phyloP scores from a whole-genome alignment of 208 protist species.

The Tetramitus jugosus region DNA sequence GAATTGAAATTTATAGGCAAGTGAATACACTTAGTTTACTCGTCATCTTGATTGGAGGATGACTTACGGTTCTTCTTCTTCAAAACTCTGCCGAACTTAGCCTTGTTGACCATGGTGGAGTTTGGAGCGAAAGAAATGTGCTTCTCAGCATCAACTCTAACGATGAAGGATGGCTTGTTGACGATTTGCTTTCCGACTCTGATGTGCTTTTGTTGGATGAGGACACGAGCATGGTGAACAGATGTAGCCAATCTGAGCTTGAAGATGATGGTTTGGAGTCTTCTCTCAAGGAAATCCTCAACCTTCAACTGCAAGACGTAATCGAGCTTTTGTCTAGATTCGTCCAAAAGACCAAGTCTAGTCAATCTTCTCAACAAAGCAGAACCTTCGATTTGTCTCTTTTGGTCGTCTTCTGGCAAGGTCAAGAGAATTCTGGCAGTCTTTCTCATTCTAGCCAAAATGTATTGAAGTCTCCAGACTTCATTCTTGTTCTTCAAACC shows the following conservation, averaged over 20 bases:
- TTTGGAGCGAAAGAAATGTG: slow-evolving; percentile 95
- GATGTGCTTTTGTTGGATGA: slow-evolving; percentile 99
- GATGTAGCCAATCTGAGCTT: slow-evolving; percentile 96
- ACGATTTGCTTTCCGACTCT: slow-evolving; percentile 99
- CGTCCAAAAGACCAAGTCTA: slow-evolving; percentile 94
- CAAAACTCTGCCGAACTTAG: neutral
- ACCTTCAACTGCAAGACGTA: slow-evolving; percentile 98
- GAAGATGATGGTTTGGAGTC: slow-evolving; percentile 99
- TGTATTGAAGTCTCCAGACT: slow-evolving; percentile 96
- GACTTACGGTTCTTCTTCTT: neutral
- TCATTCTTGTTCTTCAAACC: slow-evolving; percentile 98
- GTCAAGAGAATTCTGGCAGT: slow-evolving; percentile 97
- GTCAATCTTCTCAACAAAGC: slow-evolving; percentile 97
- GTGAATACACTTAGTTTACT: neutral
- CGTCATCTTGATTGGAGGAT: neutral
- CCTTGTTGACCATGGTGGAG: slow-evolving; percentile 68
- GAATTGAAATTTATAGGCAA: neutral
- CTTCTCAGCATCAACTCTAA: slow-evolving; percentile 94
- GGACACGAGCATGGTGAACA: slow-evolving; percentile 98
- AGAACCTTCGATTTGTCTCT: slow-evolving; percentile 92
- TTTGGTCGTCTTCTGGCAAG: slow-evolving; percentile 93
- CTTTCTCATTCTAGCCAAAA: slow-evolving; percentile 97
- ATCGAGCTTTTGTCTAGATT: slow-evolving; percentile 98
- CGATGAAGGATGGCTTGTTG: slow-evolving; percentile 97
- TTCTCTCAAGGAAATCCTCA: slow-evolving; percentile 98